A percentile compares a stretch with the other conserved stretches of the same genome.
These are phyloP conservation scores for Phytophthora sp. DNA, from an alignment of 352 stramenopile species.

Conservation along the genomic window DNA sequence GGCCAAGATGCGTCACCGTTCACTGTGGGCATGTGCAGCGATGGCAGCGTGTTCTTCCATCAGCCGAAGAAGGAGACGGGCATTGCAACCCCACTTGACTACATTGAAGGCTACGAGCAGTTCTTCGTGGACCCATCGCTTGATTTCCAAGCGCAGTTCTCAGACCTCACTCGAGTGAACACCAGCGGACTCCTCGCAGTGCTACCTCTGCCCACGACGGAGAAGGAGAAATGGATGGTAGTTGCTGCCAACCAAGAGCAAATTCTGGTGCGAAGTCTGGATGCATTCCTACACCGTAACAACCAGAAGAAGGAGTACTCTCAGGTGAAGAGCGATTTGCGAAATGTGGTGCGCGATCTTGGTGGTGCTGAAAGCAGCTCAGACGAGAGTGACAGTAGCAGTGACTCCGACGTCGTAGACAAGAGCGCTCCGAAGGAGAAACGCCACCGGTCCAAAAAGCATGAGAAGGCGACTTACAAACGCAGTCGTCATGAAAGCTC, in stretches of 20 bases:
- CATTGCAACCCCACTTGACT: constrained; percentile 70
- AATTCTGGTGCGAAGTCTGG: constrained; percentile 69
- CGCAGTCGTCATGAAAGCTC: constrained; percentile 17
- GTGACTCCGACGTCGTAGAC: constrained; percentile 23
- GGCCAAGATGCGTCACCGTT: constrained; percentile 65
- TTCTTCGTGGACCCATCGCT: constrained; percentile 84
- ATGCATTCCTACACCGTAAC: constrained; percentile 71
- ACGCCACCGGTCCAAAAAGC: constrained; percentile 24
- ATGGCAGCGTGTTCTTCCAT: constrained; percentile 85
- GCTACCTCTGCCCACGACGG: constrained; percentile 53
- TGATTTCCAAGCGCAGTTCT: constrained; percentile 78
- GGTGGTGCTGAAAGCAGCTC: constrained; percentile 35
- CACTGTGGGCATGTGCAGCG: constrained; percentile 83
- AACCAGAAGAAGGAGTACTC: constrained; percentile 52
- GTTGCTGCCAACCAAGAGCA: constrained; percentile 77
- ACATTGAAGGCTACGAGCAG: constrained; percentile 81
- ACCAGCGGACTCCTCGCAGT: constrained; percentile 70
- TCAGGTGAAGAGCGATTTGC: constrained; percentile 52
- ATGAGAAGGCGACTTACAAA: constrained; percentile 20
- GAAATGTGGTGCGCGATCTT: constrained; percentile 51
- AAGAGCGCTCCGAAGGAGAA: constrained; percentile 21
- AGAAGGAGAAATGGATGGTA: constrained; percentile 81
- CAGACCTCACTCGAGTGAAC: constrained; percentile 78
- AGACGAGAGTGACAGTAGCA: constrained; percentile 32
- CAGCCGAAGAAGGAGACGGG: constrained; percentile 53